These are phyloP conservation scores for Tephrocybe sp. DNA, from an alignment of 768 basidiomycete genomes.

Conservation along the genomic window DNA sequence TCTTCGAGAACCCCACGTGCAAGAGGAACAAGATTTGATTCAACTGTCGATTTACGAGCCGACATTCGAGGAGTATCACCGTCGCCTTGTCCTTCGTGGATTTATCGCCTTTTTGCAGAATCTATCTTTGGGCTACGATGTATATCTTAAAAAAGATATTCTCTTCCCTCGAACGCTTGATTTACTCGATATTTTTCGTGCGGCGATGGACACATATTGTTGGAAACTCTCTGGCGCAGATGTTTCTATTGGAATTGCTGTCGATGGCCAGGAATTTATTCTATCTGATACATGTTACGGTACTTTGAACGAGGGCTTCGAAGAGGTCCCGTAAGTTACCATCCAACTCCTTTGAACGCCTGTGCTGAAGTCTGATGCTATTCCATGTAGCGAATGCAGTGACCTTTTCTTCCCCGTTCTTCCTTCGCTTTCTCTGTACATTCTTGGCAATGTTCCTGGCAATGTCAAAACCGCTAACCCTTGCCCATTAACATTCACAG, in stretches of 20 bases:
- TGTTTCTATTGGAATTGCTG: conserved; percentile 50
- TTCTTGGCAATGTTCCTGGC: conserved; percentile 46
- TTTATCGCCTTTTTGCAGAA: conserved; percentile 31
- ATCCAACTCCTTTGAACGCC: too few species aligned
- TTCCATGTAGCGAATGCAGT: conserved; percentile 36
- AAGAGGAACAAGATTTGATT: conserved; percentile 14
- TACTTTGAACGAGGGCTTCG: conserved; percentile 47
- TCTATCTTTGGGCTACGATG: conserved; percentile 12
- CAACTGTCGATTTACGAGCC: conserved; percentile 25
- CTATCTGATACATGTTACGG: conserved; percentile 53
- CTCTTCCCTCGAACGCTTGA: conserved; percentile 5
- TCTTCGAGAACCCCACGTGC: conserved; percentile 18
- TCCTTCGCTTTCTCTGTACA: conserved; percentile 51
- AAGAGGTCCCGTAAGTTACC: conserved; percentile 32
- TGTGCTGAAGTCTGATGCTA: not conserved
- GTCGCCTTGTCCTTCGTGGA: conserved; percentile 28
- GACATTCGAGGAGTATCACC: conserved; percentile 26
- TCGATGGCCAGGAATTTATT: conserved; percentile 55
- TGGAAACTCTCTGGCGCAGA: conserved; percentile 49
- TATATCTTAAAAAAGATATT: conserved; percentile 2
- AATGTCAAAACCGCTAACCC: conserved; percentile 19
- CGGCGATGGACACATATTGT: conserved; percentile 40
- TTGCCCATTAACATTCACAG: conserved; percentile 11
- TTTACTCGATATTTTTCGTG: conserved; percentile 24
- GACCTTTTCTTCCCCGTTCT: conserved; percentile 56